phyloP scores from a whole-genome alignment of 768 basidiomycete species.

The Naganishia onofrii region DNA sequence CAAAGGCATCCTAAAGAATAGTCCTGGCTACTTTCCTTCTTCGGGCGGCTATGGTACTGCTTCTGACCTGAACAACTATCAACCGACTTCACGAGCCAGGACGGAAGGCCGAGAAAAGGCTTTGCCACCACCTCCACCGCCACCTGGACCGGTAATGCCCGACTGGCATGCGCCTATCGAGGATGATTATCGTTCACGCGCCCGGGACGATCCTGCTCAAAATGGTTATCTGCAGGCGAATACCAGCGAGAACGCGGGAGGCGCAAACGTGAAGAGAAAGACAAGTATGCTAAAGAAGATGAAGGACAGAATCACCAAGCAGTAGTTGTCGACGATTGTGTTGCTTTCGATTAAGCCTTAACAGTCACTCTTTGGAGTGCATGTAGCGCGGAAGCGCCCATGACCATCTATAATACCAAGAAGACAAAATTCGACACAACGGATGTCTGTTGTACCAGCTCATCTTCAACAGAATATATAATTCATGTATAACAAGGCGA shows the following conservation, averaged over 20 bases:
- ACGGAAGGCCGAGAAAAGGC: slow-evolving; percentile 32
- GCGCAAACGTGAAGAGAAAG: slow-evolving; percentile 43
- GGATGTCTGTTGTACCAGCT: too few relatives aligned
- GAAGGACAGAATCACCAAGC: slow-evolving; percentile 41
- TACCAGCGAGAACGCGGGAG: background rate
- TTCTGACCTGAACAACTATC: slow-evolving; percentile 22
- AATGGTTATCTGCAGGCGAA: background rate
- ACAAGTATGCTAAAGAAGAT: slow-evolving; percentile 49
- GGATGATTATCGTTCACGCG: slow-evolving; percentile 17
- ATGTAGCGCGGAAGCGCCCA: background rate
- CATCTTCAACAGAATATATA: too few relatives aligned
- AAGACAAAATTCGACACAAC: too few relatives aligned
- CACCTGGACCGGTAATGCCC: slow-evolving; percentile 49
- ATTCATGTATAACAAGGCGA: too few relatives aligned
- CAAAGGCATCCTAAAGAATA: slow-evolving; percentile 13
- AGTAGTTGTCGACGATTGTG: background rate
- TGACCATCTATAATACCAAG: background rate
- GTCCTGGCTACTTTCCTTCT: slow-evolving; percentile 13
- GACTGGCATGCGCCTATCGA: slow-evolving; percentile 36
- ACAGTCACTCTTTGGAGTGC: background rate
- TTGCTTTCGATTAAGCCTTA: background rate
- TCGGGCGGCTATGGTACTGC: background rate
- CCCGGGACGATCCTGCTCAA: slow-evolving; percentile 6
- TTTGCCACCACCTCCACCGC: slow-evolving; percentile 41
- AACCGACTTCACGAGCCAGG: slow-evolving; percentile 32